Conservation (phyloP, 2,329 filamentous ascomycete genomes). For the Sporothrix dimorphospora region DNA sequence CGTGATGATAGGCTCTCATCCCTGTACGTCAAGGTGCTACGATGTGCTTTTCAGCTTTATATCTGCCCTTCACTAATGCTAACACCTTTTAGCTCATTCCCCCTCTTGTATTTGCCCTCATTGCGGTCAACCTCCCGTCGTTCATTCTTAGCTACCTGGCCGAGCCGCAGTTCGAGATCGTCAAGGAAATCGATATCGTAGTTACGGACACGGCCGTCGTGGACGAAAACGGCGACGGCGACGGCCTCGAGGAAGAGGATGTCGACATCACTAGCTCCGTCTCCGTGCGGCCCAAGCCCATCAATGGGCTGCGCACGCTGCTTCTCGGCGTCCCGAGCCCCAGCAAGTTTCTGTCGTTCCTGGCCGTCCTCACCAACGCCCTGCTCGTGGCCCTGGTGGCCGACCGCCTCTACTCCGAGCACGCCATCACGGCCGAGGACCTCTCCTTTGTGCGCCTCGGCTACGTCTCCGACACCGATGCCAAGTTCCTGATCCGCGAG, state of each 20-base stretch:
- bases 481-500: conserved; percentile 82
- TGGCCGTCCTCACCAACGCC: conserved; percentile 74
- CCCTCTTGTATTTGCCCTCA: conserved; percentile 59
- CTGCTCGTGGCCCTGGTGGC: conserved; percentile 68
- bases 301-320: conserved; percentile 65
- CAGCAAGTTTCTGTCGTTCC: conserved; percentile 65
- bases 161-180: conserved; percentile 59
- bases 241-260: conserved; percentile 50
- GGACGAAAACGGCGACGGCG: conserved; percentile 43
- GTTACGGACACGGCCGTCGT: conserved; percentile 52
- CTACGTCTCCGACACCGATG: conserved; percentile 79
- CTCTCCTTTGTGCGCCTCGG: conserved; percentile 86
- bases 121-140: conserved; percentile 66
- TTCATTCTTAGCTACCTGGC: conserved; percentile 63
- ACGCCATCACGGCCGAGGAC: conserved; percentile 71
- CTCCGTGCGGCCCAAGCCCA: conserved; percentile 59
- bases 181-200: conserved; percentile 62
- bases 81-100: conserved; percentile 33
- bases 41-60: not conserved
- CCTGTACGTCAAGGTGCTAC: conserved; percentile 40
- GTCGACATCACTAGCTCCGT: conserved; percentile 67
- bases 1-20: conserved; percentile 39
- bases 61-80: not conserved
- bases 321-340: conserved; percentile 76
- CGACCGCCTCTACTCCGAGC: conserved; percentile 78